Percentiles rank a stretch among this genome's conserved stretches.
These are phyloP conservation scores for Ceriops zippeliana DNA, from an alignment of 345 rosid species.

Conservation along the genomic window DNA sequence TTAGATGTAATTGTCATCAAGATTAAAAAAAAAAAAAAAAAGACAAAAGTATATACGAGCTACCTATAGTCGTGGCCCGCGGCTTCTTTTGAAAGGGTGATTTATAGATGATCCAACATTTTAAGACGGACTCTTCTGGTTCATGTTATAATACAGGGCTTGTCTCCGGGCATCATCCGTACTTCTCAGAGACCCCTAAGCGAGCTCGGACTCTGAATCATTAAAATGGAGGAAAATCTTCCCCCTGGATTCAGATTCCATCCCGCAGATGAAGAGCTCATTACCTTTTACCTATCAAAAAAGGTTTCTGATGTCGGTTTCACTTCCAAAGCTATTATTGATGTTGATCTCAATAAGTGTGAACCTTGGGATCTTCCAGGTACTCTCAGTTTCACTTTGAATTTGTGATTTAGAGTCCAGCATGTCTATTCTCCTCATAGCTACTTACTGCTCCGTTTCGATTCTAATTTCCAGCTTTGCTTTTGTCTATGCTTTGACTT, in stretches of 20 bases:
- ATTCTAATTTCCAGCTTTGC: too few species aligned
- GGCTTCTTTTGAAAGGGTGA: conserved; percentile 53
- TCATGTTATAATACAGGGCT: conserved; percentile 8
- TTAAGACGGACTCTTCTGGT: conserved; percentile 10
- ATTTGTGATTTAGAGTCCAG: neutral
- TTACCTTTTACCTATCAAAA: conserved; percentile 60
- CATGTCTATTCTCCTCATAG: neutral
- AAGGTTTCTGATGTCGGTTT: conserved; percentile 66
- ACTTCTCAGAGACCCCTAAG: neutral
- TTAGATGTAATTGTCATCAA: conserved; percentile 66
- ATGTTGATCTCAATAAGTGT: conserved; percentile 93
- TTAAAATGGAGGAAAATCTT: conserved; percentile 65
- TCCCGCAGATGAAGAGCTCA: conserved; percentile 97
- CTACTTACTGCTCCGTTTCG: neutral
- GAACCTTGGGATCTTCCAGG: conserved; percentile 99
- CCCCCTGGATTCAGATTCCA: conserved; percentile 99
- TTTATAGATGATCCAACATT: conserved; percentile 12
- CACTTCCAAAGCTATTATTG: conserved; percentile 76
- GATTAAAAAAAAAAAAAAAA: neutral
- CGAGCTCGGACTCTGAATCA: neutral
- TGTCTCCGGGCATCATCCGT: conserved; percentile 6
- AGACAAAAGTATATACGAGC: conserved; percentile 24
- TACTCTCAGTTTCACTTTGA: conserved; percentile 8
- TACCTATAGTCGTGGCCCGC: conserved; percentile 14
- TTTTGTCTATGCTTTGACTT: too few species aligned